Base-by-base conservation (phyloP, 2,329 filamentous ascomycete genomes). In the Ceratocystis cacaofunesta region DNA sequence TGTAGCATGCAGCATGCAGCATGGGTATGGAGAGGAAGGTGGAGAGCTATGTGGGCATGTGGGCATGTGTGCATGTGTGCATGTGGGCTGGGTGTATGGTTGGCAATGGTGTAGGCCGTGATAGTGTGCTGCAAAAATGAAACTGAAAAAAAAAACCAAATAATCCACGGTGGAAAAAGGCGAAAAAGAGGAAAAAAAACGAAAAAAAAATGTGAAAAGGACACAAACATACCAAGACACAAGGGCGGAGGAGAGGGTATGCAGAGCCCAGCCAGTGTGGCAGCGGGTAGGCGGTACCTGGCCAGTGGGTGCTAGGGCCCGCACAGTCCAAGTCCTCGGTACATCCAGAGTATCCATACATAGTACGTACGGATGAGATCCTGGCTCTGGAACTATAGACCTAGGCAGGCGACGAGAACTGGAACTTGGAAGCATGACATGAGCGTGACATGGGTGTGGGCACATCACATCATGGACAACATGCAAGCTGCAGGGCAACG, bases 251-350 rank as follows among this genome's bases (percentile, higher is more conserved):
- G n/a, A 2, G 36, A 52, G n/a, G 5, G 5, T 5, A 8, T 19
- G 48, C 48, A 22, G n/a, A n/a, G 7, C 48, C 48, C n/a, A 52
- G 48, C 10, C 48, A 5, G 28, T 28, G n/a, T 28, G 52, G 22
- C 22, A 30, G 12, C 22, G 28, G 22, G 52, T 57, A 57, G 22
- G 52, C 19, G 41, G 41, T 62, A 62, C 61, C 61, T 62, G 12
- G 19, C 41, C 43, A 30, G 12, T 50, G 7, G 19, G 41, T 44
- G 41, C 28, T 8, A 62, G 41, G 41, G 61, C 43, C 61, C 41
- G 61, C 61, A 62, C 61, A 48, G 61, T 48, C 61, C 61, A 62
- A 22, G 61, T 62, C 61, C 12, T 25, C 25, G 61, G 61, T 62
- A 62, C 61, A 46, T 57, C 52, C 22, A 57, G 22, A 30, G 52